phyloP scores from a whole-genome alignment of 345 rosid genomes.

The Aegle marmelos region DNA sequence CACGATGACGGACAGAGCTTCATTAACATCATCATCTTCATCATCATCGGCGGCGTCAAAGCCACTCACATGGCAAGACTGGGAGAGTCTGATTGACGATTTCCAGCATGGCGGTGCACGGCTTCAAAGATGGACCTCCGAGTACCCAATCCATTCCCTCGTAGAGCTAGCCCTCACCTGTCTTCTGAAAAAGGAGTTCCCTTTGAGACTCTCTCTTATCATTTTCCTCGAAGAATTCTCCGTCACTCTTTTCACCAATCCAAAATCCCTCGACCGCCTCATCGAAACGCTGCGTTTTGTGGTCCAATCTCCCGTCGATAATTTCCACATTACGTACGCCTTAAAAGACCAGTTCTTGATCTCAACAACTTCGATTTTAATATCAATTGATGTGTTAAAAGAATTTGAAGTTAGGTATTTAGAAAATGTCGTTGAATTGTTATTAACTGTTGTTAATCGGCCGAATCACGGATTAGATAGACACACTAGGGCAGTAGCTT shows the following conservation, averaged over 20 bases:
- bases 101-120: slow-evolving; percentile 67
- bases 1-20: slow-evolving; percentile 29
- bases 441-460: slow-evolving; percentile 69
- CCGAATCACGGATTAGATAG: slow-evolving; percentile 87
- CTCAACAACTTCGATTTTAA: slow-evolving; percentile 68
- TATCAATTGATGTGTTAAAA: slow-evolving; percentile 45
- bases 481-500: slow-evolving; percentile 76
- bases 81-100: slow-evolving; percentile 79
- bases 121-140: slow-evolving; percentile 49
- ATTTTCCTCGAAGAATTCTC: slow-evolving; percentile 79
- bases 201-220: slow-evolving; percentile 66
- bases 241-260: slow-evolving; percentile 23
- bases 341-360: slow-evolving; percentile 85
- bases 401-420: slow-evolving; percentile 30
- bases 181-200: slow-evolving; percentile 64
- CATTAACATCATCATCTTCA: background rate
- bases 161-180: slow-evolving; percentile 62
- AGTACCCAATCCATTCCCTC: slow-evolving; percentile 34
- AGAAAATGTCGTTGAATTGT: slow-evolving; percentile 64
- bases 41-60: slow-evolving; percentile 23
- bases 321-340: slow-evolving; percentile 37
- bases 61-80: slow-evolving; percentile 62
- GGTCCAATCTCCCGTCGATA: slow-evolving; percentile 72
- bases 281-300: slow-evolving; percentile 57
- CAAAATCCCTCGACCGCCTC: slow-evolving; percentile 47